Evolutionary conservation across 2,329 filamentous ascomycete species (phyloP).

Genomic region (Verruconis gallopava): DNA sequence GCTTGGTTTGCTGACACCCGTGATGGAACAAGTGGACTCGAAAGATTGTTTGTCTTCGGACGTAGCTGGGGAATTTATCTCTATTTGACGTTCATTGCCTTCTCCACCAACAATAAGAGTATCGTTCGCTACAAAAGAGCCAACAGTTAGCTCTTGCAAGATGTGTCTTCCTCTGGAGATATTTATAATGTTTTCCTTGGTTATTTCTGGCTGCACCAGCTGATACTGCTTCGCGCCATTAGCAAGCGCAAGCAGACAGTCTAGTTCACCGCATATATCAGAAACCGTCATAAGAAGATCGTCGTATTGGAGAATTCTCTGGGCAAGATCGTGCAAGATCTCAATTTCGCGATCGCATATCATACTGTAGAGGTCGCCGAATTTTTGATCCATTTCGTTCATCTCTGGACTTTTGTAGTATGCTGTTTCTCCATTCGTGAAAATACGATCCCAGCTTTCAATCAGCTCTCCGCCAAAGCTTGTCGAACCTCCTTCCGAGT

Average conservation of each 20-base stretch:
- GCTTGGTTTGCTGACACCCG: neutral
- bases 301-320: conserved; percentile 57
- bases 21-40: neutral
- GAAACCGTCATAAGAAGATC: conserved; percentile 55
- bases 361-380: conserved; percentile 48
- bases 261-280: conserved; percentile 72
- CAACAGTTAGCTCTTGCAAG: conserved; percentile 73
- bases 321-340: conserved; percentile 65
- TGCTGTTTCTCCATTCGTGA: conserved; percentile 46
- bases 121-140: conserved; percentile 73
- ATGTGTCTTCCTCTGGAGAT: conserved; percentile 67
- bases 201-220: conserved; percentile 57
- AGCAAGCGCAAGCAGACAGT: conserved; percentile 64
- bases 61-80: neutral
- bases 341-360: conserved; percentile 62
- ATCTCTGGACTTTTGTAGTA: conserved; percentile 85
- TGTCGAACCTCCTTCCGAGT: conserved; percentile 44
- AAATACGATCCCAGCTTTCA: conserved; percentile 65
- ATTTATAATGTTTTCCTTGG: conserved; percentile 52
- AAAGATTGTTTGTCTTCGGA: conserved; percentile 2
- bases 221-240: conserved; percentile 63
- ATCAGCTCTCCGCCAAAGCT: conserved; percentile 48
- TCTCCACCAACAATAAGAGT: conserved; percentile 53
- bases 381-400: conserved; percentile 63
- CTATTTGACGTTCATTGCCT: conserved; percentile 16